Base-by-base conservation (phyloP, 1,284 basidiomycete species). In the Ustilago trichophora region DNA sequence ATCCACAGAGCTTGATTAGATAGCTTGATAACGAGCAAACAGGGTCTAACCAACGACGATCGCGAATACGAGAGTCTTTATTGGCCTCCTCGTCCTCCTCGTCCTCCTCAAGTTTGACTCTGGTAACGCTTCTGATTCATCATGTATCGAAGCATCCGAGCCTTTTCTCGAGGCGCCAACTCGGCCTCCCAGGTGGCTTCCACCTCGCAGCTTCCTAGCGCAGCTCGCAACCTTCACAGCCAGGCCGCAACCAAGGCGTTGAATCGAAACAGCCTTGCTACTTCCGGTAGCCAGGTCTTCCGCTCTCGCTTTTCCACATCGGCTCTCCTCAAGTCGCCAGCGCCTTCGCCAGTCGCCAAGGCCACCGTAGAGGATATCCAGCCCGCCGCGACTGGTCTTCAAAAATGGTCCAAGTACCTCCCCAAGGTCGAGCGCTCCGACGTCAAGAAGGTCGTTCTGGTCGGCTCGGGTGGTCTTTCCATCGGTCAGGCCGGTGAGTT, bases 401-500 rank as follows among this genome's bases (percentile, higher is more conserved):
- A 76, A 52, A 72, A 76, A 56, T 77, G 75, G 75, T 59, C 47
- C 52, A 77, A 71, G 59, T 77, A 73, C 59, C 59, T 77, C 26
- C 75, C 75, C 31, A 77, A 77, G 60, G 73, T 72, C 31, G 69
- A 72, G 58, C 74, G 78, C 25, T 68, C 92, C 22, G 89, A 97
- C 75, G 95, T 98, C 41, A 89, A 91, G 82, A 96, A 95, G 82
- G 96, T 98, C 44, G 87, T 98, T 63, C 92, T 98, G 57, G 93
- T 98, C 45, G 96, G 96, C 67, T 92, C 90, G 69, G 96, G 96
- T 78, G 96, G 96, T 64, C 88, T 99, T 43, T 91, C 89, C 80
- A 98, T 99, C 69, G 96, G 96, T 37, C 96, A 98, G 83, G 96
- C 96, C 5, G 96, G 96, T 83, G 96, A 99, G 84, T 99, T 99